A percentile compares a stretch with the other conserved stretches of the same genome.
phyloP scores from a whole-genome alignment of 2,329 filamentous ascomycete genomes.

The Aspergillus arachidicola region DNA sequence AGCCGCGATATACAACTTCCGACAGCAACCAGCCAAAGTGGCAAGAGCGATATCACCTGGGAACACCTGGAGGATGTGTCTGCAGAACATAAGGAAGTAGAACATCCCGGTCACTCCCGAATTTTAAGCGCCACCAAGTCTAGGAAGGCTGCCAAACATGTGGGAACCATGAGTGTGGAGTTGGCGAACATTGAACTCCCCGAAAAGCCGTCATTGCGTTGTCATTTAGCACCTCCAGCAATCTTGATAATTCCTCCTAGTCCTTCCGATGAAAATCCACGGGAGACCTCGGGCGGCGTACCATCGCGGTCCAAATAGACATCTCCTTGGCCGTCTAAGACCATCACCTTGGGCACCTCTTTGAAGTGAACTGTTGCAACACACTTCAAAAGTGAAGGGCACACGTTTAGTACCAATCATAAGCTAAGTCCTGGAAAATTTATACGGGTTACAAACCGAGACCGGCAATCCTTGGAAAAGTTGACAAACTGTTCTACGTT shows the following conservation, averaged over 20 bases:
- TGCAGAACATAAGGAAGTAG: background rate
- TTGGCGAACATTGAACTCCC: background rate
- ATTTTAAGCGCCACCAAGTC: background rate
- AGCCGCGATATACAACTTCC: background rate
- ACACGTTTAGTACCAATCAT: background rate
- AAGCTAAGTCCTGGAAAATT: background rate
- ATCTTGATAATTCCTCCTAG: background rate
- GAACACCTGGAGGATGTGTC: constrained; percentile 15
- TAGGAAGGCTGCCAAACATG: background rate
- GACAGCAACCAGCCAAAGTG: background rate
- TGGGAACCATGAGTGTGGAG: background rate
- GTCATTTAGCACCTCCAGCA: background rate
- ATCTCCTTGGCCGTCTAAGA: background rate
- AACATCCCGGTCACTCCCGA: too few species aligned
- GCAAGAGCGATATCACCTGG: constrained; percentile 17
- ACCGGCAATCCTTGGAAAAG: background rate
- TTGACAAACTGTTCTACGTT: background rate
- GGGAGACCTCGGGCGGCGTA: background rate
- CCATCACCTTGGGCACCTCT: background rate
- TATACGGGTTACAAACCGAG: background rate
- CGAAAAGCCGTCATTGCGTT: background rate
- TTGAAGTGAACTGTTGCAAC: background rate
- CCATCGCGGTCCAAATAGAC: background rate
- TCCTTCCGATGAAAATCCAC: background rate
- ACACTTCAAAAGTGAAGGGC: background rate